A percentile compares a stretch with the other conserved stretches of the same genome.
Conservation (phyloP, 805 yeast species). For the Kodamaea leandrae region DNA sequence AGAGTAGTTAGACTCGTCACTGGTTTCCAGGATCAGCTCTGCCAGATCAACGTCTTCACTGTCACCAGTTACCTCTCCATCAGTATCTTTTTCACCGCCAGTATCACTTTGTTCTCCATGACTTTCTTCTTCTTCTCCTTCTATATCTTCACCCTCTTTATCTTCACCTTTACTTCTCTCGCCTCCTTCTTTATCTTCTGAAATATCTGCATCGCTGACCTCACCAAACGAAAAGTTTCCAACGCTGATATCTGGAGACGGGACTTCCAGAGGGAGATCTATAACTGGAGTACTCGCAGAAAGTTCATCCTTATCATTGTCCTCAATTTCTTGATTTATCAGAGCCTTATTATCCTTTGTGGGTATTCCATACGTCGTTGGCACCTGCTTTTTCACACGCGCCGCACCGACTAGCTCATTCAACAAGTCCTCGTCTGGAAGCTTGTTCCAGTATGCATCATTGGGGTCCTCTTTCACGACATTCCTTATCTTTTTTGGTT, state of each 20-base stretch:
- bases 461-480: slow-evolving; percentile 16
- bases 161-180: not conserved
- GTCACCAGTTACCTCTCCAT: no score
- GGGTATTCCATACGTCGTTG: not conserved
- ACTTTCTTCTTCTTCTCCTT: no score
- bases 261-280: not conserved
- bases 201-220: not conserved
- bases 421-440: slow-evolving; percentile 20
- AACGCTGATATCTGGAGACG: not conserved
- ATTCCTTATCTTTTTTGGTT: not conserved
- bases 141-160: no score
- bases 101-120: no score
- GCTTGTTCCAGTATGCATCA: slow-evolving; percentile 24
- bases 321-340: not conserved
- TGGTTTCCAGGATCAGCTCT: not conserved
- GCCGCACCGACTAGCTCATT: slow-evolving; percentile 14
- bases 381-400: not conserved
- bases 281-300: not conserved
- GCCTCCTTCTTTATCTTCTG: not conserved
- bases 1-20: not conserved
- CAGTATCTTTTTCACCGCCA: no score
- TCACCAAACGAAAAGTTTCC: not conserved
- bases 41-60: not conserved
- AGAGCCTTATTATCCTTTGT: not conserved
- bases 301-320: not conserved